Base-by-base conservation (phyloP, 2,329 filamentous ascomycete species). In the Xylaria arbuscula region DNA sequence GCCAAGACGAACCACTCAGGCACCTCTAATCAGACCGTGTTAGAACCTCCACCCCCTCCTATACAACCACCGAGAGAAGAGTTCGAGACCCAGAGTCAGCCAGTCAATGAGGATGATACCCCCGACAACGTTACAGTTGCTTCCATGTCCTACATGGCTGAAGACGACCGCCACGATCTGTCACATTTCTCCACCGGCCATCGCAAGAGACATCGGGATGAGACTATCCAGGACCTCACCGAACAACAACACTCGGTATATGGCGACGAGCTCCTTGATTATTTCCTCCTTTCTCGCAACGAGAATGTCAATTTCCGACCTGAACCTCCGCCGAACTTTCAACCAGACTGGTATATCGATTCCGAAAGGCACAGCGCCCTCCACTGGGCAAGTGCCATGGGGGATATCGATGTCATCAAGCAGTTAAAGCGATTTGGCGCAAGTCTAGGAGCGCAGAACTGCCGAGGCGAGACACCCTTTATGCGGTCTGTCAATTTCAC, bases 381-480 rank as follows among this genome's bases (percentile, higher is more conserved):
- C 72, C 96, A 99, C 78, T 99, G 96, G 96, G 96, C 94, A 19
- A 94, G 93, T 62, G 93, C 96, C 28, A 99, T 99, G 95, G 96
- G 96, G 67, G 96, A 98, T 73, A 85, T 98, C 36, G 92, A 95
- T 57, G 93, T 98, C 17, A 93, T 98, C 70, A 93, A 91, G 79
- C 92, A 97, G 79, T 85, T 99, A 19, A 91, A 96, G 74, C 87
- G 89, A 48, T 93, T 94, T 69, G 91, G 92, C 50, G 94, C 95
- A 11, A 89, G 89, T 69, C 85, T 93, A 17, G 88, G 89, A 36
- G 89, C 90, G 2, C 86, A 91, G 62, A 94, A 94, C 65, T 82
- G 88, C 53, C 85, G 89, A 22, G 91, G 92, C 66, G 95, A 98
- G 81, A 98, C 96, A 0, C 95, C 96, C 0, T 88, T 99, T 42